These are phyloP conservation scores for Colletotrichum orbiculare DNA, from an alignment of 2,329 filamentous ascomycete genomes.

Conservation along the genomic window DNA sequence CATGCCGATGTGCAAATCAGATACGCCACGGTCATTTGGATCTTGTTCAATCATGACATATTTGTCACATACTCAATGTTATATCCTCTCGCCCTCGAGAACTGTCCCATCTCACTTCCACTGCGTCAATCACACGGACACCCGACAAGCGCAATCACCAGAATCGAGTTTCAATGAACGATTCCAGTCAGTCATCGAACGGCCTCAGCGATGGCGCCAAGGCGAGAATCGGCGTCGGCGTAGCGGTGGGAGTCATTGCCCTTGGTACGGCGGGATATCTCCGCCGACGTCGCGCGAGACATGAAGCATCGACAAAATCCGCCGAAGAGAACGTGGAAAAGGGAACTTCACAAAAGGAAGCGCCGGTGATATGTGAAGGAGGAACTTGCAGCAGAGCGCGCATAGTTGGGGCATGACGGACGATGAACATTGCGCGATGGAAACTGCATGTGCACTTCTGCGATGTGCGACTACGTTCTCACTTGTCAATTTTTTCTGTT, in stretches of 20 bases:
- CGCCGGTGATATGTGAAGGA: conserved; percentile 17
- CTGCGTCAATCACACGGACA: too few relatives aligned
- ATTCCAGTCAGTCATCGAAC: neutral
- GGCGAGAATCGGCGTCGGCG: conserved; percentile 28
- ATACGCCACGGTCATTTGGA: too few relatives aligned
- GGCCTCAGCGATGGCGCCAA: conserved; percentile 26
- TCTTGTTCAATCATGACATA: too few relatives aligned
- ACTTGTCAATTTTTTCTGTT: neutral
- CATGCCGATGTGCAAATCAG: too few relatives aligned
- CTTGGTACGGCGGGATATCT: conserved; percentile 19
- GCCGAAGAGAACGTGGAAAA: neutral
- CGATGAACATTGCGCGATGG: neutral
- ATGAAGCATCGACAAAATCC: neutral
- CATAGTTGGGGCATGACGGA: conserved; percentile 11
- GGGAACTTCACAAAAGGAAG: neutral
- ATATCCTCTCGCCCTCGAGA: too few relatives aligned
- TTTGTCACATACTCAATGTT: too few relatives aligned
- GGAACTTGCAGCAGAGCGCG: conserved; percentile 21
- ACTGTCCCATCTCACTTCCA: too few relatives aligned
- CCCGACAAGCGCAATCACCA: too few relatives aligned
- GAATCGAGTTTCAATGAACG: too few relatives aligned
- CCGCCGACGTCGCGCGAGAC: conserved; percentile 1
- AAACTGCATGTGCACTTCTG: neutral
- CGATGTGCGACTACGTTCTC: too few relatives aligned
- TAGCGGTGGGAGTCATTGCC: conserved; percentile 11